Conservation (phyloP, 2,329 filamentous ascomycete species). For the Pseudogymnoascus sp. region DNA sequence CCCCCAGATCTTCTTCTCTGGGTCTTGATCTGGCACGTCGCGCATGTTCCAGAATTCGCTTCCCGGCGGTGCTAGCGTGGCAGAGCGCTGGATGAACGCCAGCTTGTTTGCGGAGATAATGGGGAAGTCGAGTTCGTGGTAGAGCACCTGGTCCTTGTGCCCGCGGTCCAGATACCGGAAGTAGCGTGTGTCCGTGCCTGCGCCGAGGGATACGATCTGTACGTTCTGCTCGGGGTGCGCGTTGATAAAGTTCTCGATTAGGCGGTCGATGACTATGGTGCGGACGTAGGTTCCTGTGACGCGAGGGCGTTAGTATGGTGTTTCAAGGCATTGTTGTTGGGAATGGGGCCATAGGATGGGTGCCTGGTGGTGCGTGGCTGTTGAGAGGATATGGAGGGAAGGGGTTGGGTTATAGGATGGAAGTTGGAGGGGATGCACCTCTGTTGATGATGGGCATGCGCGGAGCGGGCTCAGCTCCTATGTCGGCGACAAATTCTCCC, state of each 20-base stretch:
- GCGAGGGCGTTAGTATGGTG: background rate
- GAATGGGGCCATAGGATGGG: background rate
- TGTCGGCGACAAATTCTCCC: slow-evolving; percentile 51
- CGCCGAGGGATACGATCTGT: slow-evolving; percentile 87
- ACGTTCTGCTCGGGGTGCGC: slow-evolving; percentile 32
- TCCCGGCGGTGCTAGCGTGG: slow-evolving; percentile 15
- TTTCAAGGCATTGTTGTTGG: slow-evolving; percentile 9
- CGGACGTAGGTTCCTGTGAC: slow-evolving; percentile 81
- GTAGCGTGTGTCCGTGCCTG: slow-evolving; percentile 84
- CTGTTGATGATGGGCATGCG: slow-evolving; percentile 89
- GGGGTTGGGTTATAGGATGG: background rate
- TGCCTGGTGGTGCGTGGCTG: background rate
- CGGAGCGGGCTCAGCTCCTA: slow-evolving; percentile 41
- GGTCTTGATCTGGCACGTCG: slow-evolving; percentile 12
- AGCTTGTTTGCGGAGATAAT: slow-evolving; percentile 55
- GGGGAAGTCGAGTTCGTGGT: slow-evolving; percentile 90
- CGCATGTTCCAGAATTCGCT: slow-evolving; percentile 21
- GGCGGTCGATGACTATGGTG: slow-evolving; percentile 70
- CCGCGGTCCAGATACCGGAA: slow-evolving; percentile 45
- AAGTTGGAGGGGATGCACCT: slow-evolving; percentile 44
- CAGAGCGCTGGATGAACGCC: slow-evolving; percentile 13
- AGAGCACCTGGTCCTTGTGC: slow-evolving; percentile 43
- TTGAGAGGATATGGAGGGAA: background rate
- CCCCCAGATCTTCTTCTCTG: background rate
- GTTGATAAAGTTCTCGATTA: slow-evolving; percentile 64